Evolutionary conservation across 768 basidiomycete genomes (phyloP).

Genomic region (Leccinum subgranulosum): DNA sequence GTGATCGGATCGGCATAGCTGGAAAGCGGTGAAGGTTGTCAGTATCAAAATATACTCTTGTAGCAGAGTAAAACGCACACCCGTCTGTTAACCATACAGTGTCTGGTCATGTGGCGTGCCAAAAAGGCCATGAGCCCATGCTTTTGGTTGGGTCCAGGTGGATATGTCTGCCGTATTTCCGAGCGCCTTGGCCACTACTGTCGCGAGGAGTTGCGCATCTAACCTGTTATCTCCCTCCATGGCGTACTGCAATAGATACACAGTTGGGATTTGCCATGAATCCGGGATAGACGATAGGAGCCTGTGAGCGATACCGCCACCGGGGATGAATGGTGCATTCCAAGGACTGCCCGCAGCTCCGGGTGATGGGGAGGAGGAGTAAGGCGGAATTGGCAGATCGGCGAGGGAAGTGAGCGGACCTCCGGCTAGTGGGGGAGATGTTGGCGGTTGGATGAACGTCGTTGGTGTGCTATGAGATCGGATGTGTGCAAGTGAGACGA

Average conservation of each 20-base stretch:
- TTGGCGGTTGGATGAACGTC: conserved; percentile 49
- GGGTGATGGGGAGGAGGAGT: conserved; percentile 47
- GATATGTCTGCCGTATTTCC: conserved; percentile 30
- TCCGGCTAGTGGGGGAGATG: conserved; percentile 41
- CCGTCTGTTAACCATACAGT: conserved; percentile 53
- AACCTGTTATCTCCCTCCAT: conserved; percentile 79
- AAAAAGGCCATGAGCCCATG: conserved; percentile 62
- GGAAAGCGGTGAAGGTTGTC: conserved; percentile 50
- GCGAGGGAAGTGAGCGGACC: conserved; percentile 44
- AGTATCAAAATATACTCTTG: conserved; percentile 1
- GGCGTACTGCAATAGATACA: conserved; percentile 67
- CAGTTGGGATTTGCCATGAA: conserved; percentile 51
- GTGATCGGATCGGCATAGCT: conserved; percentile 53
- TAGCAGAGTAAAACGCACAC: neutral
- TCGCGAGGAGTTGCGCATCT: conserved; percentile 65
- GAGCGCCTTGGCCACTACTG: conserved; percentile 48
- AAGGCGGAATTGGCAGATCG: conserved; percentile 49
- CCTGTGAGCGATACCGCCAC: conserved; percentile 69
- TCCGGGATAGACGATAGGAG: conserved; percentile 56
- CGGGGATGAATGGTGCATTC: conserved; percentile 70
- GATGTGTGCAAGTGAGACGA: conserved; percentile 2
- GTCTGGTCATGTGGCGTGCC: conserved; percentile 72
- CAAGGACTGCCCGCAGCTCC: conserved; percentile 30
- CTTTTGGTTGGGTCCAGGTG: conserved; percentile 59
- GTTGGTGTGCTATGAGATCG: conserved; percentile 59